phyloP scores from a whole-genome alignment of 1,284 basidiomycete genomes.

The Ganoderma boninense region DNA sequence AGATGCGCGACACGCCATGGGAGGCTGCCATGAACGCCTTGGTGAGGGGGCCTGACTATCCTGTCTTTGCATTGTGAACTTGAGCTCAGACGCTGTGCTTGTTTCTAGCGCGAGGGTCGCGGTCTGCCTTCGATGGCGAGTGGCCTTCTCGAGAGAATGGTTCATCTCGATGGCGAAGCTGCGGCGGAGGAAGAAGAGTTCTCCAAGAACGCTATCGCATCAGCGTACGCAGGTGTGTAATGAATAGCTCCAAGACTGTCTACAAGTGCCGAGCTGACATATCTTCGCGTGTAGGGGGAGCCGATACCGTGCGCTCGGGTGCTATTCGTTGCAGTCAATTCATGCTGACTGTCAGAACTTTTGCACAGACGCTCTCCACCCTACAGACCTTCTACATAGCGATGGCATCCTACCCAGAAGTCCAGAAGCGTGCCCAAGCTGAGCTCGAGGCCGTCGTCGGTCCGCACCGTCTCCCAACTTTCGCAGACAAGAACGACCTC shows the following conservation, averaged over 20 bases:
- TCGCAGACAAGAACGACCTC: conserved; percentile 27
- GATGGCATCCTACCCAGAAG: conserved; percentile 37
- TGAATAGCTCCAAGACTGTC: background rate
- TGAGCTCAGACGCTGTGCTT: too few relatives aligned
- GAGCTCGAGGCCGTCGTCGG: conserved; percentile 40
- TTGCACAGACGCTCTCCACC: conserved; percentile 15
- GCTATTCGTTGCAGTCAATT: background rate
- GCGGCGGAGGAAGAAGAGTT: conserved; percentile 16
- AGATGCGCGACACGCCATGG: conserved; percentile 20
- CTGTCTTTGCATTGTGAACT: background rate
- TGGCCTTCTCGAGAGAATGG: conserved; percentile 8
- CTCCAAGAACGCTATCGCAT: conserved; percentile 14
- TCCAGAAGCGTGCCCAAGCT: conserved; percentile 36
- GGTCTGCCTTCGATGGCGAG: conserved; percentile 15
- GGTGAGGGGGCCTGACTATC: conserved; percentile 8
- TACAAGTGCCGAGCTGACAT: conserved; percentile 1
- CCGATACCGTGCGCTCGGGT: background rate
- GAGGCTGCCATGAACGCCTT: conserved; percentile 13
- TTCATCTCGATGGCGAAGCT: background rate
- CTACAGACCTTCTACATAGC: conserved; percentile 29
- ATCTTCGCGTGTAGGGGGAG: background rate
- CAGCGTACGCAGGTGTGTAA: conserved; percentile 20
- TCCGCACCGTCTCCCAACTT: conserved; percentile 27
- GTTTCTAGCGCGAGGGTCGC: conserved; percentile 1
- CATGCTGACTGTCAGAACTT: background rate